Base-by-base conservation (phyloP, 2,329 filamentous ascomycete genomes). In the Ilyonectria destructans region DNA sequence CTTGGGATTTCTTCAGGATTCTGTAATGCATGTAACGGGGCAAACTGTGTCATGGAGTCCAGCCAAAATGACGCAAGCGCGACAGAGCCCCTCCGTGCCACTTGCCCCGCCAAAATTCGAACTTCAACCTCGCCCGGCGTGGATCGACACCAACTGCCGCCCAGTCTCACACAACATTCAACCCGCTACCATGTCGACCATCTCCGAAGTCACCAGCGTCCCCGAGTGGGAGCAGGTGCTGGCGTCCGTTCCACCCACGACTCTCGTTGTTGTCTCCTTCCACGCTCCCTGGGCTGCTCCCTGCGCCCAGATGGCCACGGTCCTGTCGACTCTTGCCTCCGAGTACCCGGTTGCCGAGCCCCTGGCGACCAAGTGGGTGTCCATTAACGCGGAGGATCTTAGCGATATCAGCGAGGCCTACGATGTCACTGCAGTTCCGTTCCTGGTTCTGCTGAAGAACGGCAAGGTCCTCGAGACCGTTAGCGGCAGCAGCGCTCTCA, bases 251-350 rank as follows among this genome's bases (percentile, higher is more conserved):
- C 89, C 93, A 12, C 79, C 91, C 2, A 88, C 91, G 17, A 90
- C 93, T 17, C 89, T 98, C 68, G 87, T 96, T 70, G 87, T 98
- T 78, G 90, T 97, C 79, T 98, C 95, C 80, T 99, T 99, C 87
- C 93, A 98, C 81, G 95, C 96, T 21, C 93, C 95, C 73, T 99
- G 96, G 96, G 96, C 96, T 33, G 95, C 95, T 67, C 96, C 96
- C 52, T 98, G 96, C 86, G 91, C 93, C 71, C 95, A 98, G 83
- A 98, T 98, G 95, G 90, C 89, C 74, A 93, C 91, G 58, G 93
- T 98, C 75, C 90, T 99, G 72, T 87, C 89, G 78, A 92, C 94
- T 23, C 93, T 99, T 72, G 95, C 96, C 72, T 90, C 91, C 77
- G 94, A 95, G 80, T 97, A 97, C 83, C 90, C 94, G 69, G 86